phyloP scores from a whole-genome alignment of 2,329 filamentous ascomycete species.

The Karstenula rhodostoma region DNA sequence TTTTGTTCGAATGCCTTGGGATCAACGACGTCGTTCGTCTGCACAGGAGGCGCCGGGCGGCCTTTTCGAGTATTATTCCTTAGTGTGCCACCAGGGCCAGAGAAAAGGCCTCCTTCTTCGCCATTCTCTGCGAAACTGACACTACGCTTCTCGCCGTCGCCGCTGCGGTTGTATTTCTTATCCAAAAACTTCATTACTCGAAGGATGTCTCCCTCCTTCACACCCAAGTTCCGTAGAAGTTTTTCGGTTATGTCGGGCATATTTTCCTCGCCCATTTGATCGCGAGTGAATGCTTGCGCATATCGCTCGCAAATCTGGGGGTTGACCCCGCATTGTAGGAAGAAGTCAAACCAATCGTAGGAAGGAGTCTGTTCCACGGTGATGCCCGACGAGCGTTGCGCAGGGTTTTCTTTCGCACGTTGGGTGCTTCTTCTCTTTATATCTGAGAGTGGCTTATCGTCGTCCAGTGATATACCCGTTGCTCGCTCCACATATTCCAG shows the following conservation, averaged over 20 bases:
- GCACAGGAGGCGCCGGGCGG: constrained; percentile 83
- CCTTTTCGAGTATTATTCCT: constrained; percentile 95
- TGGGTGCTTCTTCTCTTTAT: constrained; percentile 66
- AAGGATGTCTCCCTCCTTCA: constrained; percentile 95
- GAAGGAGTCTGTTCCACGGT: constrained; percentile 74
- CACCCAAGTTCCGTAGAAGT: constrained; percentile 84
- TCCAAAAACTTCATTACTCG: constrained; percentile 93
- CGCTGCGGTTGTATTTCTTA: constrained; percentile 74
- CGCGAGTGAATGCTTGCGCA: constrained; percentile 83
- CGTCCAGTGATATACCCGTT: constrained; percentile 86
- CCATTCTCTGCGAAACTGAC: constrained; percentile 68
- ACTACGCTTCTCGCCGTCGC: constrained; percentile 61
- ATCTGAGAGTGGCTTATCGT: constrained; percentile 91
- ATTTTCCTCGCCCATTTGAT: constrained; percentile 96
- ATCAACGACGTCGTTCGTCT: constrained; percentile 86
- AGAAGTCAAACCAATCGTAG: constrained; percentile 99
- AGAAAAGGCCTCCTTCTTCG: constrained; percentile 77
- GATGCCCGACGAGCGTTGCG: constrained; percentile 60
- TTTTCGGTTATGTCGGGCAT: constrained; percentile 86
- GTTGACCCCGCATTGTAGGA: constrained; percentile 88
- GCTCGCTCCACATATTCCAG: constrained; percentile 90
- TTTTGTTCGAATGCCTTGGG: constrained; percentile 81
- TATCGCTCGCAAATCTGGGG: constrained; percentile 95
- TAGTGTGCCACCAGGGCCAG: constrained; percentile 87
- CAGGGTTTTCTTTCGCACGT: constrained; percentile 59